phyloP scores from a whole-genome alignment of 1,284 basidiomycete genomes.

The Pisolithus thermaeus region DNA sequence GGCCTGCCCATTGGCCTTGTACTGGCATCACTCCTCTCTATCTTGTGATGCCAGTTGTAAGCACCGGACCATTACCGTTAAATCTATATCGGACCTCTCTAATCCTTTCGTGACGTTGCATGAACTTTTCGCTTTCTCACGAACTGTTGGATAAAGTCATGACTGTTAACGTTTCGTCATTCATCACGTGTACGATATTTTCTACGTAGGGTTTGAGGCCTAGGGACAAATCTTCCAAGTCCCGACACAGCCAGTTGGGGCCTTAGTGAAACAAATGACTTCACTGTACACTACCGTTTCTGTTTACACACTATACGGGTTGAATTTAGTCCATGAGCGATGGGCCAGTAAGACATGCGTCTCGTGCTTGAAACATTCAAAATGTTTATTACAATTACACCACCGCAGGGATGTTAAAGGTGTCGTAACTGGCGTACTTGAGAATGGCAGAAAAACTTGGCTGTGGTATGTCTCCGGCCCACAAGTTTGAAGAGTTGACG shows the following conservation, averaged over 20 bases:
- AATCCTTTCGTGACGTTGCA: conserved; percentile 9
- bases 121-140: too few relatives aligned
- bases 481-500: too few relatives aligned
- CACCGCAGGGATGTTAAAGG: too few relatives aligned
- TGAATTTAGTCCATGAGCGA: neutral
- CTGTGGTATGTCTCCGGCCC: too few relatives aligned
- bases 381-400: too few relatives aligned
- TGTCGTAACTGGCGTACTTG: too few relatives aligned
- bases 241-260: neutral
- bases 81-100: conserved; percentile 9
- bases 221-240: neutral
- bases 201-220: neutral
- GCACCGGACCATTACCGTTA: conserved; percentile 5
- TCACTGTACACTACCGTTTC: neutral
- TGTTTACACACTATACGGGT: neutral
- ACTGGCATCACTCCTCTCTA: conserved; percentile 13
- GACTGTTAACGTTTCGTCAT: conserved; percentile 1
- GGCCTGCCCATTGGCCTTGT: conserved; percentile 11
- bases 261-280: conserved; percentile 26
- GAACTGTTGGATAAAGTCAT: conserved; percentile 1
- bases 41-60: conserved; percentile 14
- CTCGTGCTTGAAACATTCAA: too few relatives aligned
- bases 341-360: too few relatives aligned
- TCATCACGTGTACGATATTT: conserved; percentile 13
- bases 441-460: too few relatives aligned